Base-by-base conservation (phyloP, 345 rosid genomes). In the Angophora floribunda region DNA sequence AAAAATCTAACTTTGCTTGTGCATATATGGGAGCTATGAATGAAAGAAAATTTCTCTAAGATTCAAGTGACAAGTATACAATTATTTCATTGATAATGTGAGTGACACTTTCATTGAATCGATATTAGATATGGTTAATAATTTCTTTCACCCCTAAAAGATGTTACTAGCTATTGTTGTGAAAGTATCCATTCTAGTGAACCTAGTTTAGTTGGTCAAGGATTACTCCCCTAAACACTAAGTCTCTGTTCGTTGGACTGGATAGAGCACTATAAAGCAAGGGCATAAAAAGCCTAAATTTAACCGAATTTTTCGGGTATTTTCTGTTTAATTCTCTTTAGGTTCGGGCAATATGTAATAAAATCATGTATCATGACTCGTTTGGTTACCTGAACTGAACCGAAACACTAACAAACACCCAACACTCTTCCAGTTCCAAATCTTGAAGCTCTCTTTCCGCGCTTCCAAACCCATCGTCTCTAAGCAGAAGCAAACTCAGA, bases 361-460 rank as follows among this genome's bases (percentile, higher is more conserved):
- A 55, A 22, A 55, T 22, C 13, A 55, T 11, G 61, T 55, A 22
- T 0, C 5, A 12, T 9, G 6, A 55, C 6, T 55, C 28, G 12
- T 2, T 55, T 1, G 3, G 28, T 55, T 55, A 22, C 12, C 0
- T 55, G 0, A 21, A 55, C 26, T 1, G 0, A 55, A 52, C 26
- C 11, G 51, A 9, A 22, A 55, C 28, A 55, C 5, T 21, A 55
- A 55, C 61, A 22, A 55, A 55, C 61, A 0, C 10, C 6, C 61
- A 4, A 9, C 61, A 2, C 61, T 55, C 28, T 55, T 55, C 12
- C 28, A 22, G 28, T 22, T 55, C 24, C 28, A 55, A 55, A 21
- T 55, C 61, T 36, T 36, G 41, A 36, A 36, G 41, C 41, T 36
- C 41, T 36, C 41, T 36, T 36, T 36, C 41, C 41, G 41, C 41